These are phyloP conservation scores for Trichoderma sp. DNA, from an alignment of 2,329 filamentous ascomycete species.

Conservation along the genomic window DNA sequence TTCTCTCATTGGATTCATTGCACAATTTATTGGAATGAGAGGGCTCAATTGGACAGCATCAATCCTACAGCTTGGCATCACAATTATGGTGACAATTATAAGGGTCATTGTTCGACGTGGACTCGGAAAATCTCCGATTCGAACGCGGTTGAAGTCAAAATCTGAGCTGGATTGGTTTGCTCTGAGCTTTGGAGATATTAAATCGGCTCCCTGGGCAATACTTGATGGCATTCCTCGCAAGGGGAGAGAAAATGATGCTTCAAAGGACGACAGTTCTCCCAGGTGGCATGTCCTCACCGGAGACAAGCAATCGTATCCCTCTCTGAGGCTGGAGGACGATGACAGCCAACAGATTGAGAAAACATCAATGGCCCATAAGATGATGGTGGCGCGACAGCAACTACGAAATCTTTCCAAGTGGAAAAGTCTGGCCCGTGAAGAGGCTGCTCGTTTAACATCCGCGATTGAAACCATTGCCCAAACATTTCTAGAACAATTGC, in stretches of 20 bases:
- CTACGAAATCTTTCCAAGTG: neutral
- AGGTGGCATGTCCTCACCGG: neutral
- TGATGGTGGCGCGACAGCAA: neutral
- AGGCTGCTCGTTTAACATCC: slow-evolving; percentile 20
- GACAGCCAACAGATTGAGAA: neutral
- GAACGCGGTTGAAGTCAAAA: neutral
- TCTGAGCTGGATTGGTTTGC: slow-evolving; percentile 11
- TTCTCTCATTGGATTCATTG: slow-evolving; percentile 28
- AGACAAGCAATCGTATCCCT: neutral
- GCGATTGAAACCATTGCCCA: slow-evolving; percentile 23
- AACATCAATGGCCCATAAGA: neutral
- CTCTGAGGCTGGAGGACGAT: fast-evolving
- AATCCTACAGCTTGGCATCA: neutral
- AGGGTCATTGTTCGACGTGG: slow-evolving; percentile 1
- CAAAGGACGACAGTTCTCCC: neutral
- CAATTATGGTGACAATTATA: neutral
- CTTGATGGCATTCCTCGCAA: fast-evolving
- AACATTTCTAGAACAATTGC: neutral
- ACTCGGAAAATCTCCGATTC: neutral
- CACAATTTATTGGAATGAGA: slow-evolving; percentile 30
- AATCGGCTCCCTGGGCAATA: neutral
- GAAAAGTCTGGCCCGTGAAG: neutral
- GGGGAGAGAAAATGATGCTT: neutral
- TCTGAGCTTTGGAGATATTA: neutral
- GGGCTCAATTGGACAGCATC: slow-evolving; percentile 10